Base-by-base conservation (phyloP, 768 basidiomycete species). In the Mycena metata region DNA sequence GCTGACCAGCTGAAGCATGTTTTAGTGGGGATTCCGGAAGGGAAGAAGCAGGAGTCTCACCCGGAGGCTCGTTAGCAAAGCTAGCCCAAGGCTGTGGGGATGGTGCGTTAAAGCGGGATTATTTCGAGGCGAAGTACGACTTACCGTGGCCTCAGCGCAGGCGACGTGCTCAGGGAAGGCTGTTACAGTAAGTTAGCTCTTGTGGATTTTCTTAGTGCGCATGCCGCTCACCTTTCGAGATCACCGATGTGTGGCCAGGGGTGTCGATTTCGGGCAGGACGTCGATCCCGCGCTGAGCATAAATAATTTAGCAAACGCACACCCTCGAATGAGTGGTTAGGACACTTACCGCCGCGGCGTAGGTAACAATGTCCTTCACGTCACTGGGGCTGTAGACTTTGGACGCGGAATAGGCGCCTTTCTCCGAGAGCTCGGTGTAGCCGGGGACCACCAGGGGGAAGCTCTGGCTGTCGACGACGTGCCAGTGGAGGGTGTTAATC, bases 401-500 rank as follows among this genome's bases (percentile, higher is more conserved):
- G 0, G 69, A 63, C 0, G 84, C 13, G 4, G 88, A 88, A 79
- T 96, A 96, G 13, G 94, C 92, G 2, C 91, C 94, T 2, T 86
- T 83, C 19, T 69, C 67, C 12, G 91, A 83, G 1, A 96, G 81
- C 61, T 88, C 86, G 0, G 90, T 84, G 74, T 86, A 90, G 12
- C 84, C 84, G 4, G 87, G 81, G 21, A 95, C 79, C 43, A 85
- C 82, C 17, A 96, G 83, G 2, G 95, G 94, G 82, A 93, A 96
- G 41, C 88, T 90, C 73, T 96, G 93, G 60, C 89, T 88, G 78
- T 96, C 95, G 41, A 89, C 89, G 64, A 94, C 83, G 74, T 96
- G 95, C 94, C 94, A 96, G 70, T 96, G 93, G 72, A 96, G 86
- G 2, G 87, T 88, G 77, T 90, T 94, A 55, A 93, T 85, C 89